These are phyloP conservation scores for Gnetum montanum DNA, from an alignment of 75 land plant genomes.

Conservation along the genomic window DNA sequence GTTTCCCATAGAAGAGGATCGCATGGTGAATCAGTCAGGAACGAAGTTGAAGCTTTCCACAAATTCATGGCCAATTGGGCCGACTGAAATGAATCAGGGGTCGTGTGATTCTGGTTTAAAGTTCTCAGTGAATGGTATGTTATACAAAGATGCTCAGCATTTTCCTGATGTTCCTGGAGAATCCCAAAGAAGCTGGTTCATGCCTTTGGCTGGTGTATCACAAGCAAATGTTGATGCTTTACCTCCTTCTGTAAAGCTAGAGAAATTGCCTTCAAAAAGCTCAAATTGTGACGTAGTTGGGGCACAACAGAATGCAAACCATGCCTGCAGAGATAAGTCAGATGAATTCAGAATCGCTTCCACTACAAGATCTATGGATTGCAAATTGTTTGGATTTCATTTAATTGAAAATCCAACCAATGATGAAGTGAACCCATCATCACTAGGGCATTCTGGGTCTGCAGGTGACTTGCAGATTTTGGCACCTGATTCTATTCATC, in stretches of 20 bases:
- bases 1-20: conserved; percentile 2
- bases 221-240: not conserved
- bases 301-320: not conserved
- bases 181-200: not conserved
- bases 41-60: conserved; percentile 1
- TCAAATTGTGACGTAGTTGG: not conserved
- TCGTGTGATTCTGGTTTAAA: not conserved
- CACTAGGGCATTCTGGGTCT: conserved; percentile 11
- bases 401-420: conserved; percentile 8
- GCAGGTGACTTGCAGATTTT: conserved; percentile 3
- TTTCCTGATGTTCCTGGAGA: not conserved
- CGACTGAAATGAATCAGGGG: not conserved
- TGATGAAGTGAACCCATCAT: not conserved
- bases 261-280: not conserved
- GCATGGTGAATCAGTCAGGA: not conserved
- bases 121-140: conserved; percentile 1
- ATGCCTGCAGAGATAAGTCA: not conserved
- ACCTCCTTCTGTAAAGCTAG: not conserved
- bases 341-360: not conserved
- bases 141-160: not conserved
- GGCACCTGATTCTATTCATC: not conserved
- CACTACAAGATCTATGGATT: not conserved
- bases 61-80: conserved; percentile 1
- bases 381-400: conserved; percentile 37
- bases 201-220: not conserved